Evolutionary conservation across 2,329 filamentous ascomycete genomes (phyloP).

Genomic region (Ascochyta lentis): DNA sequence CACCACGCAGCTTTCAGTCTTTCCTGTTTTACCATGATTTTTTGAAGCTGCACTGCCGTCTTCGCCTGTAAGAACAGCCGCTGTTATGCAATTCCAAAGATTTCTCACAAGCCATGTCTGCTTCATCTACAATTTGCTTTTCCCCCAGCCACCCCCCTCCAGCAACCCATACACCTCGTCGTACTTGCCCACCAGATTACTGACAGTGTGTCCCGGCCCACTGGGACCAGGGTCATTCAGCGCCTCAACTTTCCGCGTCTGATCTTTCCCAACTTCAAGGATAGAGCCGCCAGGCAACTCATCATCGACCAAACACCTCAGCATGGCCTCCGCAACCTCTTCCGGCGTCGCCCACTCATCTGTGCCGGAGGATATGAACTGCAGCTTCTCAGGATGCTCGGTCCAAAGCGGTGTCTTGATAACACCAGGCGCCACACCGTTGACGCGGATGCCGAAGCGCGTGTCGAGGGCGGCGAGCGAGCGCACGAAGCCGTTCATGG

Average conservation of each 20-base stretch:
- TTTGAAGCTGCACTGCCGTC: no score
- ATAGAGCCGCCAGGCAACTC: conserved; percentile 56
- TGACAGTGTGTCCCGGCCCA: conserved; percentile 56
- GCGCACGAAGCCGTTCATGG: conserved; percentile 57
- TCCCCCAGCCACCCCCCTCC: conserved; percentile 57
- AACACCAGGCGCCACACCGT: conserved; percentile 65
- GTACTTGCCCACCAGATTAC: conserved; percentile 50
- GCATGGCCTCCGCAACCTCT: conserved; percentile 66
- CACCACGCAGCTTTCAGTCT: no score
- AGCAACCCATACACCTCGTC: conserved; percentile 60
- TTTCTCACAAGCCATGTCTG: no score
- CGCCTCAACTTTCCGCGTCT: conserved; percentile 58
- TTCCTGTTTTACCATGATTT: no score
- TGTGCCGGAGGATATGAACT: conserved; percentile 54
- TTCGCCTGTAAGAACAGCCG: no score
- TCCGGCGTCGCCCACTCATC: conserved; percentile 67
- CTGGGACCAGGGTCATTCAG: conserved; percentile 63
- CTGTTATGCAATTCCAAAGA: no score
- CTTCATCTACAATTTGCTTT: conserved; percentile 13
- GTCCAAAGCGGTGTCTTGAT: conserved; percentile 69
- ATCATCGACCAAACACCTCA: conserved; percentile 60
- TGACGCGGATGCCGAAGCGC: conserved; percentile 61
- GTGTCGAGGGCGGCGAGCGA: conserved; percentile 58
- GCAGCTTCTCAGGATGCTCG: conserved; percentile 66
- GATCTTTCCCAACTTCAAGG: conserved; percentile 62